These are phyloP conservation scores for Eucalyptus microcorys DNA, from an alignment of 345 rosid species.

Conservation along the genomic window DNA sequence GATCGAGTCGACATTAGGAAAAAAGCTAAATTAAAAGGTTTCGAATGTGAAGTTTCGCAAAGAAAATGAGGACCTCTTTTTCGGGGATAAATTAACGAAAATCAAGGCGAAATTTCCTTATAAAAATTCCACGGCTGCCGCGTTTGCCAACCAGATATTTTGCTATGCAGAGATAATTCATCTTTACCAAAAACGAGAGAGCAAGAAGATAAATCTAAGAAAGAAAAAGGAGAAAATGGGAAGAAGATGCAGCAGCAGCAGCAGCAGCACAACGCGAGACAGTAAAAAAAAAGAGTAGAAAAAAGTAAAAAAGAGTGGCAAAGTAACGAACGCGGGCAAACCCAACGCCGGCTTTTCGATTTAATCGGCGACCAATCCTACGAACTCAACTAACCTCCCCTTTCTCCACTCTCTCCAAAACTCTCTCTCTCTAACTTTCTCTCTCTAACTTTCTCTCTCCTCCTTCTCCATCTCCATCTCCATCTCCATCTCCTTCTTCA, in stretches of 20 bases:
- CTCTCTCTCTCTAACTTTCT: background rate
- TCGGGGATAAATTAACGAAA: background rate
- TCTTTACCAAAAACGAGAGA: background rate
- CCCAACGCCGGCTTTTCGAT: background rate
- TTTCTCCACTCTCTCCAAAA: background rate
- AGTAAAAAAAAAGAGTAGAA: background rate
- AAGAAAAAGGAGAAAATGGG: background rate
- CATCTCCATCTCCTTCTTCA: background rate
- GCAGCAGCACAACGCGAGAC: background rate
- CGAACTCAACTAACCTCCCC: background rate
- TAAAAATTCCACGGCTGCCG: background rate
- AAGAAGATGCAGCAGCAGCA: background rate
- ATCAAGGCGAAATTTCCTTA: background rate
- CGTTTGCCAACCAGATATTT: background rate
- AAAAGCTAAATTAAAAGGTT: background rate
- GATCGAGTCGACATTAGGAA: background rate
- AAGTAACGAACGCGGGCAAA: background rate
- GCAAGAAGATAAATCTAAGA: background rate
- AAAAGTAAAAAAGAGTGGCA: background rate
- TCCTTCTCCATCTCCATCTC: background rate
- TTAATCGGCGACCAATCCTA: background rate
- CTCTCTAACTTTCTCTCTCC: background rate
- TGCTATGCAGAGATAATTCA: background rate
- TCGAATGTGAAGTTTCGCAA: fast-evolving
- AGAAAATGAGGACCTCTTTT: no score